These are phyloP conservation scores for Arachis hypogaea DNA, from an alignment of 306 rosid species.

Conservation along the genomic window DNA sequence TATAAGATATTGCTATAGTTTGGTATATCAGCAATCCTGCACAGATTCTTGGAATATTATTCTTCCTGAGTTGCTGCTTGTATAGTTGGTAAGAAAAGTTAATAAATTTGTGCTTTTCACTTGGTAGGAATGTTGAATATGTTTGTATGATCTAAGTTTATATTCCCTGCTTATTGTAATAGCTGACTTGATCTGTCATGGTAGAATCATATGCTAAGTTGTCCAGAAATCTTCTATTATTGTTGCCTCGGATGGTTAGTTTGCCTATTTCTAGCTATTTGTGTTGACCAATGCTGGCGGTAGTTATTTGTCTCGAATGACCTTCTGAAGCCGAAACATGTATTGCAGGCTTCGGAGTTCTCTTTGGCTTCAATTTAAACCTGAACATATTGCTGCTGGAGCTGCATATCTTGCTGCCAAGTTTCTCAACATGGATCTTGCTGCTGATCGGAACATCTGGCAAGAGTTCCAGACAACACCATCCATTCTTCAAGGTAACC, in stretches of 20 bases:
- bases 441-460: conserved; percentile 72
- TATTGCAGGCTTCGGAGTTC: conserved; percentile 92
- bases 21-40: conserved; percentile 93
- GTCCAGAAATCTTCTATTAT: conserved; percentile 51
- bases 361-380: conserved; percentile 97
- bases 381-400: conserved; percentile 98
- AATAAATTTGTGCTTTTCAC: conserved; percentile 57
- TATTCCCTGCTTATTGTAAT: conserved; percentile 45
- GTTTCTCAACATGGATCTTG: conserved; percentile 78
- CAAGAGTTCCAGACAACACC: conserved; percentile 92
- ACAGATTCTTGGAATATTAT: conserved; percentile 87
- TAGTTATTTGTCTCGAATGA: conserved; percentile 25
- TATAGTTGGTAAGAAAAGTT: conserved; percentile 91
- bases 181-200: conserved; percentile 57
- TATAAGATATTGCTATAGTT: conserved; percentile 67
- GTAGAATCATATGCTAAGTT: conserved; percentile 62
- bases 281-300: conserved; percentile 35
- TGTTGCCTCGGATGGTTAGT: conserved; percentile 75
- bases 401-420: conserved; percentile 90
- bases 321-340: conserved; percentile 20
- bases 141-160: conserved; percentile 42
- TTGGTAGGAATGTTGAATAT: conserved; percentile 54
- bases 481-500: conserved; percentile 81
- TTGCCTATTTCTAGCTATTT: conserved; percentile 49
- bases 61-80: conserved; percentile 99